These are phyloP conservation scores for Globisporangium mamillatum DNA, from an alignment of 352 stramenopile species.

Conservation along the genomic window DNA sequence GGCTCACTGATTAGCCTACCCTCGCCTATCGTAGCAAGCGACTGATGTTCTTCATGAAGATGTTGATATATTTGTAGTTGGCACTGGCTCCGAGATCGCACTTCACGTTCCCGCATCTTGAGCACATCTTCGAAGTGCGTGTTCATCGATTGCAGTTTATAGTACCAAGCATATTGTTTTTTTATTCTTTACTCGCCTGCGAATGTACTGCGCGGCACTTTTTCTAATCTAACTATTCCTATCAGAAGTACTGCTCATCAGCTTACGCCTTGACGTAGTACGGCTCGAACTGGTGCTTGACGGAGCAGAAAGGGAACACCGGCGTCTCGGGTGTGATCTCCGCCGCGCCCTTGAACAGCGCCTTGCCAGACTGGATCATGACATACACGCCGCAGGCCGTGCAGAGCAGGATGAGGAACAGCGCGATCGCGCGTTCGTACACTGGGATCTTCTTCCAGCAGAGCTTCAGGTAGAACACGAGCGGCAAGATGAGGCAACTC, in stretches of 20 bases:
- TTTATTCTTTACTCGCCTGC: neutral
- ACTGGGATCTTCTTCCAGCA: conserved; percentile 24
- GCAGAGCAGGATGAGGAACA: conserved; percentile 27
- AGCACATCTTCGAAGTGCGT: too few species aligned
- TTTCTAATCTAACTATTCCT: conserved; percentile 1
- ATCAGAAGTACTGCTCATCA: neutral
- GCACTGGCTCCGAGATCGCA: too few species aligned
- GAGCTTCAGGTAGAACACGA: conserved; percentile 32
- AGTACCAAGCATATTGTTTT: neutral
- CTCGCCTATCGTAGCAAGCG: too few species aligned
- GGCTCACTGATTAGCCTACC: too few species aligned
- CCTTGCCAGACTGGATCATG: conserved; percentile 16
- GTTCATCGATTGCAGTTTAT: neutral
- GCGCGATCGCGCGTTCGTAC: conserved; percentile 19
- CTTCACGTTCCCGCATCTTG: too few species aligned
- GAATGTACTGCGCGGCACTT: neutral
- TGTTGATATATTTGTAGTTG: too few species aligned
- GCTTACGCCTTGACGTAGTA: conserved; percentile 18
- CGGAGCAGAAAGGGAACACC: conserved; percentile 18
- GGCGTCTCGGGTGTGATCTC: conserved; percentile 9
- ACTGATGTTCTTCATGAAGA: too few species aligned
- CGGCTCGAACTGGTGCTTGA: conserved; percentile 17
- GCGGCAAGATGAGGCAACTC: conserved; percentile 30
- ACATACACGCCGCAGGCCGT: conserved; percentile 24
- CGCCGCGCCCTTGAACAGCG: conserved; percentile 10